phyloP scores from a whole-genome alignment of 352 stramenopile genomes.

The Detonula confervacea region DNA sequence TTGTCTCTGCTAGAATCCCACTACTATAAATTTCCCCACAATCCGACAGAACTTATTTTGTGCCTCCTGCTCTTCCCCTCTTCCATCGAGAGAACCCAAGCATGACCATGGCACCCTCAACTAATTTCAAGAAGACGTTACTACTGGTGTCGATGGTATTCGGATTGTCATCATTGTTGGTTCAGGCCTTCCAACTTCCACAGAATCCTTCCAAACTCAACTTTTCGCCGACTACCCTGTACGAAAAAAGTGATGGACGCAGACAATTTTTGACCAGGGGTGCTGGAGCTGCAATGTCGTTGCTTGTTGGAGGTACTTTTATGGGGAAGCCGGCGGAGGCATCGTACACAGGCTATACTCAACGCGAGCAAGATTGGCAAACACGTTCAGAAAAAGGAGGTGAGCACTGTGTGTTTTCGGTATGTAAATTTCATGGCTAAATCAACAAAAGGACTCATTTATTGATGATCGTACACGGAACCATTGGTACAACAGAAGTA shows the following conservation, averaged over 20 bases:
- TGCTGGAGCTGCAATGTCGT: conserved; percentile 16
- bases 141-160: conserved; percentile 6
- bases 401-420: conserved; percentile 26
- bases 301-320: conserved; percentile 30
- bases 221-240: background rate
- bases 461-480: background rate
- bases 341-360: conserved; percentile 71
- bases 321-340: conserved; percentile 35
- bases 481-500: conserved; percentile 56
- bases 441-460: background rate
- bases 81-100: too few relatives aligned
- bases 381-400: conserved; percentile 61
- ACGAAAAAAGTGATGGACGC: conserved; percentile 4
- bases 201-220: conserved; percentile 28
- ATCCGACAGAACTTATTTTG: too few relatives aligned
- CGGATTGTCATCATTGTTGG: background rate
- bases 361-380: conserved; percentile 82
- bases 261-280: conserved; percentile 32
- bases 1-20: too few relatives aligned
- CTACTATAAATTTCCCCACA: too few relatives aligned
- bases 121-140: background rate
- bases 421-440: conserved; percentile 11
- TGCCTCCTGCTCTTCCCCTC: too few relatives aligned
- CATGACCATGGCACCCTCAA: conserved; percentile 24
- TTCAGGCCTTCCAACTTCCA: background rate